These are phyloP conservation scores for Colletotrichum sublineola DNA, from an alignment of 2,329 filamentous ascomycete species.

Conservation along the genomic window DNA sequence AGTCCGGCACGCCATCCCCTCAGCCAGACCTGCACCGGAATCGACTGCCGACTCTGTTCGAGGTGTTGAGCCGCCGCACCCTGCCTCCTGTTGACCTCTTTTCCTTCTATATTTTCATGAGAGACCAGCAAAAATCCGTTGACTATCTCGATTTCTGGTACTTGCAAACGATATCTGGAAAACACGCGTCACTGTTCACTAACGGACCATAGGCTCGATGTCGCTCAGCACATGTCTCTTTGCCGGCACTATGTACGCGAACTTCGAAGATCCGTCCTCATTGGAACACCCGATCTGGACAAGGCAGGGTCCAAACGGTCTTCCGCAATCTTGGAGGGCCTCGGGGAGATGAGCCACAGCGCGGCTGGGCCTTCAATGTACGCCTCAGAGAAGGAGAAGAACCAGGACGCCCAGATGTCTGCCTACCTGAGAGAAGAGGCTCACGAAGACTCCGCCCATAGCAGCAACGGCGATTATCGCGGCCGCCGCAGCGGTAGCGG, in stretches of 20 bases:
- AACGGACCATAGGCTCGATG: slow-evolving; percentile 83
- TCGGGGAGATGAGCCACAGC: slow-evolving; percentile 75
- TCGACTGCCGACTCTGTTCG: slow-evolving; percentile 92
- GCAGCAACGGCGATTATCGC: slow-evolving; percentile 39
- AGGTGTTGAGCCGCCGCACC: slow-evolving; percentile 94
- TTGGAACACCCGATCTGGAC: slow-evolving; percentile 92
- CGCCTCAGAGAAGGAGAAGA: slow-evolving; percentile 77
- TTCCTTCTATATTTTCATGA: slow-evolving; percentile 99
- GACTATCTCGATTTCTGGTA: slow-evolving; percentile 99
- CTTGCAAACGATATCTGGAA: slow-evolving; percentile 47
- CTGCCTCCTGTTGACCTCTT: slow-evolving; percentile 95
- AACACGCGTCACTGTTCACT: slow-evolving; percentile 30
- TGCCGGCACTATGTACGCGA: slow-evolving; percentile 98
- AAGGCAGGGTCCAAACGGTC: slow-evolving; percentile 86
- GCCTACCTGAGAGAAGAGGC: slow-evolving; percentile 83
- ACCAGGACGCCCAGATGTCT: slow-evolving; percentile 90
- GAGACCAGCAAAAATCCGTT: slow-evolving; percentile 96
- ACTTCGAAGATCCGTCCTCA: slow-evolving; percentile 89
- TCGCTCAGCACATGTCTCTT: slow-evolving; percentile 98
- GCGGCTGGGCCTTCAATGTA: slow-evolving; percentile 73
- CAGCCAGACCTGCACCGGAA: slow-evolving; percentile 77
- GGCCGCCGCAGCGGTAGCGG: slow-evolving; percentile 60
- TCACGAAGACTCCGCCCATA: slow-evolving; percentile 66
- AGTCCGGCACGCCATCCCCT: slow-evolving; percentile 62
- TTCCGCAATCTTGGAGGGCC: slow-evolving; percentile 80